Base-by-base conservation (phyloP, 176 grass and related monocot genomes). In the Ananas comosus region DNA sequence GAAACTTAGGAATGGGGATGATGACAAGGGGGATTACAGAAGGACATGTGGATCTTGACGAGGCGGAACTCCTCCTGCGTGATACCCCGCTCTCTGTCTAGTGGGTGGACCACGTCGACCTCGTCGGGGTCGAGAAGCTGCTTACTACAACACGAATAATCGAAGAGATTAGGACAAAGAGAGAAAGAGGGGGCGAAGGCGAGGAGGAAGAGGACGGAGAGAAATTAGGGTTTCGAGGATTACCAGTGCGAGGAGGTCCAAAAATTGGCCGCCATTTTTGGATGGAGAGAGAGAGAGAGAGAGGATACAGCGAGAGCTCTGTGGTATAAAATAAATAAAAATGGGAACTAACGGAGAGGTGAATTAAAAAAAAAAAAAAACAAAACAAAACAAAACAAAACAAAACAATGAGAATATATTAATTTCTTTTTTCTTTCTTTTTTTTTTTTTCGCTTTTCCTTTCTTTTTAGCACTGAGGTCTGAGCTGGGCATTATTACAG, bases 1-100 rank as follows among this genome's bases (percentile, higher is more conserved):
- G n/a, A 61, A 58, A 65, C 69, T n/a, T 5, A 48, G 11, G 10
- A 6, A 0, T 21, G 10, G 58, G 58, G 49, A 64, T 48, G 70
- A 14, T 42, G 48, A 23, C 65, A 2, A 12, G n/a, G 63, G 16
- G 12, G 71, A 56, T 86, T 72, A 88, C 94, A 85, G 76, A 74
- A 80, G 47, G 87, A 93, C 89, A 99, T 99, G 82, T 99, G 89
- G 77, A 93, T 93, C 71, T 93, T 99, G 75, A 99, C 78, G 57
- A 93, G 87, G 69, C 87, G 84, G 61, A 93, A 91, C 70, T 99
- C 94, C 77, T 88, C 89, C 50, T 83, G 75, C 14, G 89, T 93
- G 84, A 91, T 92, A n/a, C 94, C 87, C 7, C 80, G 79, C 75
- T 99, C 94, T 70, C 81, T 86, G 67, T 99, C 94, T 27, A 78